Base-by-base conservation (phyloP, 164 flowering plant genomes). In the Warburgia ugandensis region DNA sequence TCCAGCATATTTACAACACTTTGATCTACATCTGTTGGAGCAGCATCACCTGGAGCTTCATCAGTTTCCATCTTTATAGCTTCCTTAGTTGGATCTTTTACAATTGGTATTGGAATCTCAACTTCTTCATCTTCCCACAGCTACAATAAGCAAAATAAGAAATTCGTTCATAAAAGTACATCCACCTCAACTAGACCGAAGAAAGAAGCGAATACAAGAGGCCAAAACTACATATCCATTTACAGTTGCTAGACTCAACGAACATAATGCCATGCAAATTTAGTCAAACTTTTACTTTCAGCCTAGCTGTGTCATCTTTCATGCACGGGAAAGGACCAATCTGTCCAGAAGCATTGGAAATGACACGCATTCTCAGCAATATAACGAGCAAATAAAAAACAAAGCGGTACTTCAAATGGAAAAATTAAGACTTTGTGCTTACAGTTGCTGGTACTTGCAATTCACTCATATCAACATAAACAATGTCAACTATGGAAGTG, bases 231-330 rank as follows among this genome's bases (percentile, higher is more conserved):
- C n/a, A n/a, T n/a, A n/a, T n/a, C n/a, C 38, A n/a, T 94, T 81
- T 72, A 91, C 97, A 12, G 76, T 77, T 37, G 96, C 96, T n/a
- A 3, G 95, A 83, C 23, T 91, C 98, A 59, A 91, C 50, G 12
- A 86, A 75, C 4, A 85, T 94, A 66, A 85, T 68, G 2, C 98
- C 98, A 64, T 91, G 96, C 54, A 85, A 54, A 67, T 76, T 91
- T 54, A 91, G 56, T 23, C 88, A 79, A 49, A 66, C 88, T 71
- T 88, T 91, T 32, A 87, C 80, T 67, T 87, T 91, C 45, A 91
- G 29, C 53, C 81, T 91, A 23, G 82, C 75, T n/a, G 75, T 64
- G 19, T 87, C 96, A 54, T 81, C 68, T 45, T 78, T 85, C 16
- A 80, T 40, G 7, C 83, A 66, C 54, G 83, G 86, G 63, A 91